Evolutionary conservation across 2,329 filamentous ascomycete genomes (phyloP), one percentile per base, ranked within the genome.

Genomic region (Xylaria sp.): DNA sequence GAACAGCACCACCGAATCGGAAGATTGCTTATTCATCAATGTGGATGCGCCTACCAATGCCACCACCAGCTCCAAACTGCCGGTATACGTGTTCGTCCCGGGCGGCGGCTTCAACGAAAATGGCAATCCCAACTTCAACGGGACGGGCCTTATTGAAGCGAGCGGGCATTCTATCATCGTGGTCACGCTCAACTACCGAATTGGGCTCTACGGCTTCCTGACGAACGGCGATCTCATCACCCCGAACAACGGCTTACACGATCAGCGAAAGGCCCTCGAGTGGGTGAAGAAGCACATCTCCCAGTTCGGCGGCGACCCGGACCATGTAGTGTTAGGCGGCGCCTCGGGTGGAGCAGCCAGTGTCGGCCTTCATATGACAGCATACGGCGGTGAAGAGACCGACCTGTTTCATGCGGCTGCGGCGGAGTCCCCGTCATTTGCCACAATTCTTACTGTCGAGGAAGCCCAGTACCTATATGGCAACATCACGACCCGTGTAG

Each of bases 131-230:
- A 79, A 87, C 56, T 78, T 82, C 60, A 82, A 90, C 59, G 86
- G 82, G 0, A 79, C 78, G 1, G 83, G 80, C 0, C 70, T 92
- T n/a, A 76, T 87, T 22, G 67, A 76, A 24, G 86, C 84, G 0
- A 81, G 82, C 17, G 76, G 78, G 37, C 73, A 81, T 52, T 77
- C 82, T 43, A 86, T 91, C 21, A 73, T 92, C 0, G 83, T 91
- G 0, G 87, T 92, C 1, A 86, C 79, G 8, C 81, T 90, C 71
- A 92, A 91, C 71, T 92, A 92, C 67, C 85, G 90, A 4, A 87
- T 92, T 9, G 89, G 89, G 0, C 80, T 83, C 0, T 91, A 85
- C 61, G 89, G 90, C 0, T 92, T 92, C 66, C 76, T 92, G 11
- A 82, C 83, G 1, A 77, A 84, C 50, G 72, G 80, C 16, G 80